Conservation (phyloP, 257 asterid genomes). For the Solanum microdontum region DNA sequence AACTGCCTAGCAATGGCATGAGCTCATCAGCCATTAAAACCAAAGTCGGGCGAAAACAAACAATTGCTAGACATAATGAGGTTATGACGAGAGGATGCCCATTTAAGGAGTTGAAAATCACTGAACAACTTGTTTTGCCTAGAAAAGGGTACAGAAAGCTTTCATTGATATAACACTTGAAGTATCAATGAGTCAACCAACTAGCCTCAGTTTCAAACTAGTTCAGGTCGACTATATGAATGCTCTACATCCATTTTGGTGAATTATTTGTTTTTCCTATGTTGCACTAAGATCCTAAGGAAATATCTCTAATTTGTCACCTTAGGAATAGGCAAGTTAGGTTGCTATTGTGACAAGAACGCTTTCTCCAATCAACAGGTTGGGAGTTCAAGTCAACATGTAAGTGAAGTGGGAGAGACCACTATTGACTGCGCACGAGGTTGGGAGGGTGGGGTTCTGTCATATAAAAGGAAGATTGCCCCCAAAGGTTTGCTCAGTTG, state of each 20-base stretch:
- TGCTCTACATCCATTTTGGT: background rate
- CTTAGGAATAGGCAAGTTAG: background rate
- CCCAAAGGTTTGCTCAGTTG: background rate
- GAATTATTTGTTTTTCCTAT: background rate
- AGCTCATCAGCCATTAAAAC: background rate
- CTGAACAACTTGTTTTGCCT: background rate
- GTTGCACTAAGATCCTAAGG: background rate
- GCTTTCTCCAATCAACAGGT: background rate
- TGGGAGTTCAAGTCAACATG: background rate
- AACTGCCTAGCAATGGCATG: background rate
- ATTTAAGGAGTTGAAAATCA: background rate
- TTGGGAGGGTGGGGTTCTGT: background rate
- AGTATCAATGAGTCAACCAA: background rate
- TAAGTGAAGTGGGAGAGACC: background rate
- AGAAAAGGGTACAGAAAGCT: background rate
- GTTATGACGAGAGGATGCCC: background rate
- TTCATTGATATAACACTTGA: background rate
- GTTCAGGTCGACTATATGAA: background rate
- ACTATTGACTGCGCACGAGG: background rate
- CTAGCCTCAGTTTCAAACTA: background rate
- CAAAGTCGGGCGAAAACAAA: background rate
- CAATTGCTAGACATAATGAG: background rate
- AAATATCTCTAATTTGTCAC: background rate
- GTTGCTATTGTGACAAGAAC: background rate
- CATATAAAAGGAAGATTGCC: background rate